Evolutionary conservation across 768 basidiomycete species (phyloP), one percentile per base, ranked within the genome.

Genomic region (Collybia nuda): DNA sequence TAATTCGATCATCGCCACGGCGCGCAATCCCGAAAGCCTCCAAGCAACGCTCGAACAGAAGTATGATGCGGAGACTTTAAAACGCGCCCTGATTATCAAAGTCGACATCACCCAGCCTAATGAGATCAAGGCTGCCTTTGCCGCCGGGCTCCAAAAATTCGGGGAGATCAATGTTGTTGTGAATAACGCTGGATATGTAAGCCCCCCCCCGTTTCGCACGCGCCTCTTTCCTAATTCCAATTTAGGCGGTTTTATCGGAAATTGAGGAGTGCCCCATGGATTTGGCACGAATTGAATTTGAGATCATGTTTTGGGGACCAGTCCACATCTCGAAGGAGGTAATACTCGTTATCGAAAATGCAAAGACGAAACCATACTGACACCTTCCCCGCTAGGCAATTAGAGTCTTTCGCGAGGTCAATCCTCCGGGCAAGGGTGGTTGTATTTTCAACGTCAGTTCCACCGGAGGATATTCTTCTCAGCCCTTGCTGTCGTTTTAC

Each of bases 251-350:
- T 48, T 22, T 68, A 5, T 63, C 63, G 19, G 74, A 74, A 56
- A 59, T 69, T 11, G 74, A 77, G 50, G 65, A 54, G 6, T 67
- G 63, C 0, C 47, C 65, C 0, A 70, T 71, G 5, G 60, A 63
- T 14, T 61, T 47, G 22, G 75, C 74, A 0, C 64, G 71, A 12
- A 36, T 46, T 6, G 46, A 69, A 15, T 69, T 78, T 32, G 77
- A 77, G 46, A 65, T 70, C 32, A 62, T 70, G 45, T 79, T 77
- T 48, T 77, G 76, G 73, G 76, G 72, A 0, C 69, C 74, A 0
- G 74, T 67, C 4, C 54, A 70, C 44, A 63, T 78, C 40, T 67
- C 61, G 28, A 68, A 55, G 47, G 61, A 70, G 63, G 74, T 71
- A 23, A 42, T 21, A 26, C 22, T 18, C 14, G 19, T 15, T 6